These are phyloP conservation scores for Aspergillus bertholletiae DNA, from an alignment of 495 filamentous ascomycete genomes.

Conservation along the genomic window DNA sequence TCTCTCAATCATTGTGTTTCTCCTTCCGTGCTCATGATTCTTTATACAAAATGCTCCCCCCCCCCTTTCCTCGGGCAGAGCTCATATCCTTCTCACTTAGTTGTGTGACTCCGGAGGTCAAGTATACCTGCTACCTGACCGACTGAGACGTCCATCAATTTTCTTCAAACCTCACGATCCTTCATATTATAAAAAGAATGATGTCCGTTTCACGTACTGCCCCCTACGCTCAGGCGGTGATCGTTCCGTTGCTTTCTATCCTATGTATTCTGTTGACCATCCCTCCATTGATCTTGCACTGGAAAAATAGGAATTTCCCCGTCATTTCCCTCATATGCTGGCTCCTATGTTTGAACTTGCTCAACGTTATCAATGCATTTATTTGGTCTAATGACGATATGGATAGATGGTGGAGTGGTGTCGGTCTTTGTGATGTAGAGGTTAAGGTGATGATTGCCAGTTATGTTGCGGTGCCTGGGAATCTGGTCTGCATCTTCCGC, in stretches of 20 bases:
- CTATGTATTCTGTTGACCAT: slow-evolving; percentile 54
- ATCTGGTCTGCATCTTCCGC: slow-evolving; percentile 67
- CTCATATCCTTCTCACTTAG: neutral
- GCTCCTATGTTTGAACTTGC: slow-evolving; percentile 60
- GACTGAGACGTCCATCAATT: neutral
- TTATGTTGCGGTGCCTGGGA: slow-evolving; percentile 60
- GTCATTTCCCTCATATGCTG: slow-evolving; percentile 60
- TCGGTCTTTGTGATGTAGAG: slow-evolving; percentile 79
- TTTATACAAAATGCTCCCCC: slow-evolving; percentile 7
- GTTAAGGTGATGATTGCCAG: slow-evolving; percentile 63
- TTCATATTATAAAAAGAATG: no score
- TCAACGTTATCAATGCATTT: slow-evolving; percentile 71
- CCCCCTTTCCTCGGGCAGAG: neutral
- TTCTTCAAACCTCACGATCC: neutral
- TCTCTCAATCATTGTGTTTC: neutral
- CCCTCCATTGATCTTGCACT: slow-evolving; percentile 35
- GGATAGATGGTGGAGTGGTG: slow-evolving; percentile 65
- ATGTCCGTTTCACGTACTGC: no score
- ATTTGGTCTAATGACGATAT: slow-evolving; percentile 78
- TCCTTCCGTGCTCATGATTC: neutral
- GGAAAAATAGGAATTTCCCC: slow-evolving; percentile 42
- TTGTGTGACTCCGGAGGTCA: neutral
- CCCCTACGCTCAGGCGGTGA: slow-evolving; percentile 30
- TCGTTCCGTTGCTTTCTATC: slow-evolving; percentile 50
- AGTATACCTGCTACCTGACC: neutral